Evolutionary conservation across 345 rosid species (phyloP).

Genomic region (Combretum micranthum): DNA sequence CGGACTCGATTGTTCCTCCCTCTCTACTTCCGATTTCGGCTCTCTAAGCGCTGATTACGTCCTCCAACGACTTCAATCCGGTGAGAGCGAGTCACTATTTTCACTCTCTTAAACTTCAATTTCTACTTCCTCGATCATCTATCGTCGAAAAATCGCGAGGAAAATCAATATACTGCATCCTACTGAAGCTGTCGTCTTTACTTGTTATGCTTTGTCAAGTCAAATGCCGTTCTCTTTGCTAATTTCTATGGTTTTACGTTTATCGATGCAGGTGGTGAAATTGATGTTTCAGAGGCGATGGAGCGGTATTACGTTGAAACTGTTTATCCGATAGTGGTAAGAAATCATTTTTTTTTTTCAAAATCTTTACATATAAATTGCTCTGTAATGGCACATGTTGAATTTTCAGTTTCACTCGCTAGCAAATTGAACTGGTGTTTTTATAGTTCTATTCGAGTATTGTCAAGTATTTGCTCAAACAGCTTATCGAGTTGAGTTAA

Average conservation of each 20-base stretch:
- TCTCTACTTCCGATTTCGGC: conserved; percentile 55
- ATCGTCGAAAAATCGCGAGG: not conserved
- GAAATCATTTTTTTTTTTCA: not conserved
- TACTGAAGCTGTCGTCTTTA: not conserved
- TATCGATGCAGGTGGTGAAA: conserved; percentile 51
- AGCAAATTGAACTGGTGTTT: no score
- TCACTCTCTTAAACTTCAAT: no score
- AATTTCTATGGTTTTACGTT: not conserved
- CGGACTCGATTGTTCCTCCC: conserved; percentile 35
- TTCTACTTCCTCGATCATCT: no score
- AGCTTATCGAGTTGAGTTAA: no score
- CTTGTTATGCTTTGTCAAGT: not conserved
- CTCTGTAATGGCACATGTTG: no score
- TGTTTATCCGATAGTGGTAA: conserved; percentile 56
- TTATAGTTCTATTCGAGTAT: no score
- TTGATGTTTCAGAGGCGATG: conserved; percentile 59
- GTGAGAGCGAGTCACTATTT: conserved; percentile 16
- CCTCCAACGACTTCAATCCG: conserved; percentile 59
- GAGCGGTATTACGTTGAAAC: conserved; percentile 47
- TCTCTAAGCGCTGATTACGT: conserved; percentile 67
- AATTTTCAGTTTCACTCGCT: no score
- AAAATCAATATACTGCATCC: not conserved
- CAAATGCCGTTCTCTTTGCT: not conserved
- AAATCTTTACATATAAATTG: no score
- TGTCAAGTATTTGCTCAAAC: no score